Conservation (phyloP, 2,329 filamentous ascomycete species). For the Venturia pyrina region DNA sequence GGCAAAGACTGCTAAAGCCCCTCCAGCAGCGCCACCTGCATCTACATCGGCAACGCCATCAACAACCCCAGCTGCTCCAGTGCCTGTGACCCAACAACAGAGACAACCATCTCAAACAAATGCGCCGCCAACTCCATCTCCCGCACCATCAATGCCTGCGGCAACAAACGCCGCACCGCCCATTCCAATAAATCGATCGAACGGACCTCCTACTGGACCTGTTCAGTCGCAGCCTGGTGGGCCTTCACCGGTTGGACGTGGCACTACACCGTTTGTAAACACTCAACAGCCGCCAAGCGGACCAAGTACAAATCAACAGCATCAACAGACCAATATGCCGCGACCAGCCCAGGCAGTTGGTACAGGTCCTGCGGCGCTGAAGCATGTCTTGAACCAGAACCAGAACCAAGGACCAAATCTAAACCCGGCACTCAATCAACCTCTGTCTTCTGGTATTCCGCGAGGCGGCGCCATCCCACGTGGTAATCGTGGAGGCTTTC, state of each 20-base stretch:
- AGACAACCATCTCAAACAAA: background rate
- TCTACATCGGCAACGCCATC: conserved; percentile 13
- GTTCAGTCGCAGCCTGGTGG: background rate
- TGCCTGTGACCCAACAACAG: background rate
- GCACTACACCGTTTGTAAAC: background rate
- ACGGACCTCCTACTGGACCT: background rate
- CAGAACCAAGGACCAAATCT: background rate
- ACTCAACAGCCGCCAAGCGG: background rate
- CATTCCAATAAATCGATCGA: background rate
- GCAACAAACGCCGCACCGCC: background rate
- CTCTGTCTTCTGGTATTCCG: background rate
- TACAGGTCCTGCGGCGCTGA: conserved; percentile 13
- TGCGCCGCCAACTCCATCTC: background rate
- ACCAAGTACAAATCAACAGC: background rate
- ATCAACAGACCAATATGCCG: background rate
- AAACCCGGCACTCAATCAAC: background rate
- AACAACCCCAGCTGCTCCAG: background rate
- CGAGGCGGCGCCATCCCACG: background rate
- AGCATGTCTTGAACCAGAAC: background rate
- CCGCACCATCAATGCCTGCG: background rate
- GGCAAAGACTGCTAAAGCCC: conserved; percentile 55
- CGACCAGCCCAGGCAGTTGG: background rate
- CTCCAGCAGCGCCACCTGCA: conserved; percentile 8
- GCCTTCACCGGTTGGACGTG: background rate
- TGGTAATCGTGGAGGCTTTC: background rate